Evolutionary conservation across 495 filamentous ascomycete species (phyloP).

Genomic region (Sabuloglossum arenarium): DNA sequence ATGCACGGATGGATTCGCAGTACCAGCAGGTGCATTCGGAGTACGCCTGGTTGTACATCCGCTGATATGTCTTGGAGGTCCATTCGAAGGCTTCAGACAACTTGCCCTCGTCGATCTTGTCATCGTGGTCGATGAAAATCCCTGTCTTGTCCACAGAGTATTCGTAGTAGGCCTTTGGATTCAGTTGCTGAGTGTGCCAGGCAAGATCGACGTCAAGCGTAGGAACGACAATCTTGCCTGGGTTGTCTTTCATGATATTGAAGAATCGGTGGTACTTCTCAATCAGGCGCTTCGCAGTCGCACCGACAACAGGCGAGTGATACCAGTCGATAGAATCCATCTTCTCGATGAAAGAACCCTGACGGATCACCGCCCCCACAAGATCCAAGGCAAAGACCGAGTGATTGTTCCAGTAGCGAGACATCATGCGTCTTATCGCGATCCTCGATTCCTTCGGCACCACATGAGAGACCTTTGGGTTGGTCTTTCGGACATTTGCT

Average conservation of each 20-base stretch:
- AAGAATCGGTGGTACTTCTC: conserved; percentile 54
- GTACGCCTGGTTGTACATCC: conserved; percentile 42
- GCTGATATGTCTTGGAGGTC: conserved; percentile 51
- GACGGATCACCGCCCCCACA: conserved; percentile 57
- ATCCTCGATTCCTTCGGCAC: conserved; percentile 20
- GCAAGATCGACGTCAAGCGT: conserved; percentile 77
- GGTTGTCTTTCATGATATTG: conserved; percentile 35
- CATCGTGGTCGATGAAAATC: conserved; percentile 65
- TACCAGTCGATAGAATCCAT: conserved; percentile 67
- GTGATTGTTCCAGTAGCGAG: conserved; percentile 57
- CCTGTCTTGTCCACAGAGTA: conserved; percentile 22
- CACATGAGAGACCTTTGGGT: conserved; percentile 3
- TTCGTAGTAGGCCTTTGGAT: conserved; percentile 37
- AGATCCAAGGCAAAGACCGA: conserved; percentile 55
- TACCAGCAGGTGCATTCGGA: conserved; percentile 82
- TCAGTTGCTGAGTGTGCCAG: conserved; percentile 57
- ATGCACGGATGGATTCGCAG: conserved; percentile 56
- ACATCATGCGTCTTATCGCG: conserved; percentile 52
- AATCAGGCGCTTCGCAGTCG: conserved; percentile 47
- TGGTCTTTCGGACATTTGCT: conserved; percentile 13
- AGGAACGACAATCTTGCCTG: conserved; percentile 40
- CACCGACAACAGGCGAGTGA: conserved; percentile 36
- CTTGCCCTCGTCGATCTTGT: conserved; percentile 48
- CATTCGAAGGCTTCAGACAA: conserved; percentile 48
- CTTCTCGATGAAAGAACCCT: conserved; percentile 62